Base-by-base conservation (phyloP, 1,284 basidiomycete species). In the Trichosporon inkin region DNA sequence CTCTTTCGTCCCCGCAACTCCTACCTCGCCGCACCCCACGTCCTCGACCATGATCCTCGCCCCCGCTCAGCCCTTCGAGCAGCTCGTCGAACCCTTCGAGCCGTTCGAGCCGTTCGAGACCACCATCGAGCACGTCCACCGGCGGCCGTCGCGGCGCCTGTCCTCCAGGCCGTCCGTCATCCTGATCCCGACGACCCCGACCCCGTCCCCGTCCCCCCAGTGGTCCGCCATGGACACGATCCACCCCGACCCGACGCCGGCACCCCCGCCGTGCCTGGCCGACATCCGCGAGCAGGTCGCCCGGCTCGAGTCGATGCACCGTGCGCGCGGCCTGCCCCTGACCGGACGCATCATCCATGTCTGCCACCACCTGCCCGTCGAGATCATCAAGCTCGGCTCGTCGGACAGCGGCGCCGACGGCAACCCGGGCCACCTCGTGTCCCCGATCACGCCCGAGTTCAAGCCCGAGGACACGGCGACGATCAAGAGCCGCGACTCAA, bases 291-390 rank as follows among this genome's bases (percentile, higher is more conserved):
- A 72, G 44, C 78, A 80, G 57, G 75, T 82, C 57, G 58, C 67
- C 14, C 78, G 80, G 8, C 86, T 92, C 68, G 88, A 92, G 76
- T 82, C 82, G 1, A 81, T 87, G 49, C 88, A 89, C 77, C 80
- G 79, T 56, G 83, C 84, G 1, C 84, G 86, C 61, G 87, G 86
- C 52, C 83, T 88, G 58, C 81, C 83, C 1, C 84, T 94, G 56
- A 87, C 88, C 6, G 92, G 91, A 6, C 85, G 91, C 53, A 88
- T 94, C 73, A 84, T 94, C 67, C 91, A 94, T 68, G 86, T 93
- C 66, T 88, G 86, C 64, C 78, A 78, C 62, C 77, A 79, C 62
- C 69, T 79, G 19, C 77, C 77, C 34, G 75, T 78, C 51, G 76
- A 78, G 64, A 78, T 78, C 57, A 68, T 76, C 53, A 62, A 70